A percentile compares a stretch with the other conserved stretches of the same genome.
Evolutionary conservation across 148 eudicot genomes (phyloP).

Genomic region (Vaccinium corymbosum): DNA sequence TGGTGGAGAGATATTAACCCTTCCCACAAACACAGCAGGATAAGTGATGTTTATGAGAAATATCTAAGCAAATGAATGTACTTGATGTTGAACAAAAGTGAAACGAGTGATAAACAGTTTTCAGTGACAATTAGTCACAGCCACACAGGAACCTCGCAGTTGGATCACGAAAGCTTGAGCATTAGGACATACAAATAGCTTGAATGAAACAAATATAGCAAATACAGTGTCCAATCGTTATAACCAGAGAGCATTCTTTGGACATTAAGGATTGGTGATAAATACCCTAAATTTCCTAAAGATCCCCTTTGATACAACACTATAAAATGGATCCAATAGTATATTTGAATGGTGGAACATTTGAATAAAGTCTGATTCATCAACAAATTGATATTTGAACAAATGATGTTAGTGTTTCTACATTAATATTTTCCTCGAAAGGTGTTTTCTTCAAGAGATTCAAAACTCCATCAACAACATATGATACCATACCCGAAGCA

Average conservation of each 20-base stretch:
- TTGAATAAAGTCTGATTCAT: background rate
- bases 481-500: constrained; percentile 59
- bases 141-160: background rate
- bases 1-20: background rate
- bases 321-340: background rate
- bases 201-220: too few relatives aligned
- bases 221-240: background rate
- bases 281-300: background rate
- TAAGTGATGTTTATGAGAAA: background rate
- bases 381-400: background rate
- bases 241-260: background rate
- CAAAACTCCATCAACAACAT: background rate
- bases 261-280: background rate
- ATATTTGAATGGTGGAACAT: background rate
- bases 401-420: background rate
- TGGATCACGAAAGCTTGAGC: background rate
- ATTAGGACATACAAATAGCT: background rate
- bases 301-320: background rate
- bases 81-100: background rate
- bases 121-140: background rate
- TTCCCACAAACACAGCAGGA: background rate
- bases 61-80: background rate
- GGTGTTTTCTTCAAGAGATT: background rate
- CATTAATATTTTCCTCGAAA: background rate
- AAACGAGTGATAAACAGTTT: background rate